Conservation (phyloP, 306 rosid genomes). For the Medicago lupulina region DNA sequence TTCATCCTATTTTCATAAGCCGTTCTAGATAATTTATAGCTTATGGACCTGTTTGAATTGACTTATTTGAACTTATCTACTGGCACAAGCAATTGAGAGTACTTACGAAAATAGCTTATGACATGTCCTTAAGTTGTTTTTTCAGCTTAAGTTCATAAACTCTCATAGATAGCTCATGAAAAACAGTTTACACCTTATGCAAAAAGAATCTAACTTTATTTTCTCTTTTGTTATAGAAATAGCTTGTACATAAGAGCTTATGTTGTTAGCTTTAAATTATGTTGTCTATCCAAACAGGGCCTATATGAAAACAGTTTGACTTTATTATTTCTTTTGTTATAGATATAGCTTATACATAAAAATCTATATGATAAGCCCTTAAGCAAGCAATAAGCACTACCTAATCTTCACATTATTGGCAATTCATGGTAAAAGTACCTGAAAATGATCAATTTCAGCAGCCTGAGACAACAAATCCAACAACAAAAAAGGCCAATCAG, state of each 20-base stretch:
- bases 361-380: background rate
- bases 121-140: no score
- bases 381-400: background rate
- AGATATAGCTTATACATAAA: background rate
- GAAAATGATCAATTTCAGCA: conserved; percentile 90
- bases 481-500: conserved; percentile 94
- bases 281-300: no score
- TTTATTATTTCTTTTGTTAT: no score
- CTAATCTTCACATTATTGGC: background rate
- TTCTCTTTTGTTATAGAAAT: no score
- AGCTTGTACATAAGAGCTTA: background rate
- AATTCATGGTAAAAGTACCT: conserved; percentile 54
- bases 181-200: background rate
- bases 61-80: no score
- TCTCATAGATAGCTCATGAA: background rate
- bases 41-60: no score
- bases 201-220: no score
- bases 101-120: no score
- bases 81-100: no score
- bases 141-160: no score
- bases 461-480: conserved; percentile 87
- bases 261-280: no score
- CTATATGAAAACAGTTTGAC: no score
- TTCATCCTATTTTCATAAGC: background rate
- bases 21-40: background rate